Conservation (phyloP, 2,329 filamentous ascomycete species). For the Neofusicoccum kwambonambiense region DNA sequence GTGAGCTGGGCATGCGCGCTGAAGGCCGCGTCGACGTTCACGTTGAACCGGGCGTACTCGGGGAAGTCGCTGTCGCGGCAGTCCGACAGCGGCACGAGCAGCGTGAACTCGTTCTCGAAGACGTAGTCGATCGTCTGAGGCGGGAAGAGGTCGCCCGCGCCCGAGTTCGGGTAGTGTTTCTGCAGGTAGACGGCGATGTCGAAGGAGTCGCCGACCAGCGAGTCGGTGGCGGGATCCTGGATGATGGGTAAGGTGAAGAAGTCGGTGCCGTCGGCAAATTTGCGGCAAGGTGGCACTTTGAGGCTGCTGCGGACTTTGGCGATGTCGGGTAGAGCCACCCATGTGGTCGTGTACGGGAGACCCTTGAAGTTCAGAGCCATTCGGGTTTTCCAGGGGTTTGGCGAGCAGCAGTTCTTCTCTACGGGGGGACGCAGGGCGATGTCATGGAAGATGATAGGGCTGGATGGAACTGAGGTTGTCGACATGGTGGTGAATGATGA, state of each 20-base stretch:
- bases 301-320: conserved; percentile 48
- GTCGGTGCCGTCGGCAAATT: conserved; percentile 56
- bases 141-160: conserved; percentile 45
- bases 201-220: conserved; percentile 60
- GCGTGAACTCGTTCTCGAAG: conserved; percentile 34
- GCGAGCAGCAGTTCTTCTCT: conserved; percentile 41
- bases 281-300: conserved; percentile 51
- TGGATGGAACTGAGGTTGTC: conserved; percentile 26
- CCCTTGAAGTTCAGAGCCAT: conserved; percentile 52
- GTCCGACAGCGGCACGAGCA: conserved; percentile 26
- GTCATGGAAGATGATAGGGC: conserved; percentile 47
- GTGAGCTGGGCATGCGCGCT: conserved; percentile 46
- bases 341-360: conserved; percentile 50
- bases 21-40: conserved; percentile 56
- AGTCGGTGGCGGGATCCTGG: conserved; percentile 43
- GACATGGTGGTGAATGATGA: neutral
- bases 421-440: conserved; percentile 40
- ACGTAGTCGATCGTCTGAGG: conserved; percentile 42
- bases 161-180: conserved; percentile 48
- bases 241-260: conserved; percentile 63
- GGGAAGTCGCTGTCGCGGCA: conserved; percentile 21
- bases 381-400: conserved; percentile 55
- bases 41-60: conserved; percentile 49
- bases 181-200: conserved; percentile 64
- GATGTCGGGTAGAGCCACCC: conserved; percentile 56